Base-by-base conservation (phyloP, 1,139 yeast species). In the Candida pseudoviswanathii region DNA sequence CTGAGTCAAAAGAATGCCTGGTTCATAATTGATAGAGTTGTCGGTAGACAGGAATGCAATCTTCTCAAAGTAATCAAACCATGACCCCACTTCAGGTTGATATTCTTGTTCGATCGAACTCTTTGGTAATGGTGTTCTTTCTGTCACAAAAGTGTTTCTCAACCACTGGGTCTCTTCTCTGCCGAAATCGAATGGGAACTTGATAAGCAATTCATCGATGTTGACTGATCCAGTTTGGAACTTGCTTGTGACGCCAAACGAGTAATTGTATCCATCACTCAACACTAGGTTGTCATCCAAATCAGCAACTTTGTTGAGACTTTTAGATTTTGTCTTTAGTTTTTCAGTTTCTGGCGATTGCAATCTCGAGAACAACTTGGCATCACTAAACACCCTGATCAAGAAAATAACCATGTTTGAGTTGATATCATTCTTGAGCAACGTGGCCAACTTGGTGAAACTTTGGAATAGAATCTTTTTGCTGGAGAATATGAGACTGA, bases 201-300 rank as follows among this genome's bases (percentile, higher is more conserved):
- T 63, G 27, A 58, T 57, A 25, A 58, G 53, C 45, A 70, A 59
- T 44, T 69, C 70, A 51, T 69, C 72, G 21, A 70, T 57, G 11
- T 56, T 53, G 1, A 54, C 46, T 2, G 63, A 54, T 7, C 52
- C 49, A 5, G 58, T 64, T 38, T 54, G 56, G 47, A 65, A 67
- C 44, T 69, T 71, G 55, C 77, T 70, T 2, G 79, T 70, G 3
- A 74, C 65, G 5, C 80, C 80, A 58, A 68, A 76, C 3, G 67
- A 62, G 52, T 70, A 67, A 50, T 66, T 68, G 45, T 58, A 62
- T n/a, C 70, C 78, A 41, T 74, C 78, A 21, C 59, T 61, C 27
- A 75, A 57, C 3, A 68, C 46, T 2, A 67, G 52, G 1, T 52
- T 51, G 43, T 70, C 68, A 25, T 43, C 41, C 27, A 55, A 58